Conservation (phyloP, 2,329 filamentous ascomycete species). For the Botrytis sinoallii region DNA sequence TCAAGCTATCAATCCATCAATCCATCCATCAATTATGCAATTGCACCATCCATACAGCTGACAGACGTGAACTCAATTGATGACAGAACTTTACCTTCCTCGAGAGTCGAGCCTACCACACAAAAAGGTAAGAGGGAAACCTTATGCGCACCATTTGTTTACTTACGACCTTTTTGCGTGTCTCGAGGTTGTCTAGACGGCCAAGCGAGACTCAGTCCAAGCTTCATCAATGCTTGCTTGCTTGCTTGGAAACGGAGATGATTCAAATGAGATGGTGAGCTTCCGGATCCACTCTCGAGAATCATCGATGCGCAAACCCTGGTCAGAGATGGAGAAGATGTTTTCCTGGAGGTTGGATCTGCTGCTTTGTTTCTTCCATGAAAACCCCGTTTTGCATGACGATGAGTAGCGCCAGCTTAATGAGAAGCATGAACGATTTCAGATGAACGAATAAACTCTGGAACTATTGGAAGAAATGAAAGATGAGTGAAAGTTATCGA, state of each 20-base stretch:
- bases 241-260: neutral
- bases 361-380: neutral
- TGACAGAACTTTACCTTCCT: slow-evolving; percentile 1
- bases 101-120: neutral
- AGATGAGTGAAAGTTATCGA: neutral
- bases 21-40: neutral
- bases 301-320: slow-evolving; percentile 2
- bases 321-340: slow-evolving; percentile 14
- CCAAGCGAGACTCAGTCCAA: slow-evolving; percentile 8
- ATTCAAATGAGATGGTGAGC: slow-evolving; percentile 6
- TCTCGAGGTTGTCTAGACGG: slow-evolving; percentile 10
- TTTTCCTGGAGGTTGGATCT: slow-evolving; percentile 14
- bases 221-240: slow-evolving; percentile 9
- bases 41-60: neutral
- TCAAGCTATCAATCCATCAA: neutral
- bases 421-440: slow-evolving; percentile 6
- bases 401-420: slow-evolving; percentile 4
- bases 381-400: slow-evolving; percentile 1
- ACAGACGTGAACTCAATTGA: neutral
- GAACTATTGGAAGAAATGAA: neutral
- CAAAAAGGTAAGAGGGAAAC: neutral
- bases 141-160: neutral
- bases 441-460: neutral
- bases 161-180: neutral
- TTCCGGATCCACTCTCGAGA: slow-evolving; percentile 12